Conservation (phyloP, 306 rosid genomes). For the Herpetospermum pedunculosum region DNA sequence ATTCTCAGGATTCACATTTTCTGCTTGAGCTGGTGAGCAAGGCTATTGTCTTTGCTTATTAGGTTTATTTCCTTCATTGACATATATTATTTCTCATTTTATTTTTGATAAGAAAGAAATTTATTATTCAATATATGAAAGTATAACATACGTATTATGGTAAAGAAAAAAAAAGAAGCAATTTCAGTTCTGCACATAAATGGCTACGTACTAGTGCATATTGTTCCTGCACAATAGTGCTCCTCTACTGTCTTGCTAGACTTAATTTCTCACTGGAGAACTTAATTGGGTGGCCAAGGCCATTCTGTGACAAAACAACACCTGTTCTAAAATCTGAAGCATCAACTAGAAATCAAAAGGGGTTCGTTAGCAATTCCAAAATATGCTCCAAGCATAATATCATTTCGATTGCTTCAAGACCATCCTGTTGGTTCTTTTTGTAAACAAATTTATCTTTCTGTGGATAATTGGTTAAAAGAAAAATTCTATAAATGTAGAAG, state of each 20-base stretch:
- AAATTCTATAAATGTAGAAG: background rate
- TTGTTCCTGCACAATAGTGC: background rate
- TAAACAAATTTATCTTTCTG: background rate
- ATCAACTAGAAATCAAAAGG: background rate
- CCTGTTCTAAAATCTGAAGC: background rate
- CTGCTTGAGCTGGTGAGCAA: constrained; percentile 83
- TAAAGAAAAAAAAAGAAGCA: background rate
- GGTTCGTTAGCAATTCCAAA: background rate
- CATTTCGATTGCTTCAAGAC: background rate
- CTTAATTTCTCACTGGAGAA: background rate
- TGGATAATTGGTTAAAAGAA: background rate
- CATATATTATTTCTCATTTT: background rate
- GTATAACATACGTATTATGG: background rate
- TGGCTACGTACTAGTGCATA: background rate
- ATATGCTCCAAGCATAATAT: background rate
- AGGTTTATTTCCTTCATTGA: background rate
- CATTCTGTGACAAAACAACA: background rate
- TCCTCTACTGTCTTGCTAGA: background rate
- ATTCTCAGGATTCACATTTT: constrained; percentile 96
- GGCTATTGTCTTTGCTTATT: constrained; percentile 13
- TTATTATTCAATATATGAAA: background rate
- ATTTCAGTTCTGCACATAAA: background rate
- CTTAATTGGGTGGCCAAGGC: background rate
- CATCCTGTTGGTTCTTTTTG: background rate
- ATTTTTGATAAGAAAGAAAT: background rate